A percentile compares a stretch with the other conserved stretches of the same genome.
phyloP scores from a whole-genome alignment of 495 filamentous ascomycete genomes.

The Penicillium arizonense region DNA sequence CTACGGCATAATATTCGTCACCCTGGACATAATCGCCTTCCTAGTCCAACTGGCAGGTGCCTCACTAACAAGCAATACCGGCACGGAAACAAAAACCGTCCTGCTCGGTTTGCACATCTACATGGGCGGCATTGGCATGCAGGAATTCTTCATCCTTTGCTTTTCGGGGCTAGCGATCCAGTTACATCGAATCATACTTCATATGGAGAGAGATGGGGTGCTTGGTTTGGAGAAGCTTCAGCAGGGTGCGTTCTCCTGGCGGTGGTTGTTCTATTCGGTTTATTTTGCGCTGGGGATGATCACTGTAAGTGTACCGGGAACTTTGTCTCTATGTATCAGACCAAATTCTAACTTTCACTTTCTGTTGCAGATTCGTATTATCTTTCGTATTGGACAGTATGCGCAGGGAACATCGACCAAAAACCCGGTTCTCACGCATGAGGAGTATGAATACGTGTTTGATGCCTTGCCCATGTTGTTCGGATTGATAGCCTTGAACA shows the following conservation, averaged over 20 bases:
- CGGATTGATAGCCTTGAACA: slow-evolving; percentile 42
- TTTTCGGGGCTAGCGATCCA: slow-evolving; percentile 47
- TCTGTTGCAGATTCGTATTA: slow-evolving; percentile 31
- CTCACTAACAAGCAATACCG: slow-evolving; percentile 14
- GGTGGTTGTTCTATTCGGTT: slow-evolving; percentile 43
- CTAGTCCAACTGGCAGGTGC: slow-evolving; percentile 60
- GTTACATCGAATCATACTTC: slow-evolving; percentile 43
- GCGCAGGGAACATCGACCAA: slow-evolving; percentile 29
- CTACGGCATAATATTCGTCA: slow-evolving; percentile 53
- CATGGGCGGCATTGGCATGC: slow-evolving; percentile 55
- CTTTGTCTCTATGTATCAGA: slow-evolving; percentile 14
- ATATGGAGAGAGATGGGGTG: slow-evolving; percentile 39
- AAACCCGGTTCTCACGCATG: slow-evolving; percentile 49
- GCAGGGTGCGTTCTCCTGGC: slow-evolving; percentile 30
- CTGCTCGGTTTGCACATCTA: slow-evolving; percentile 51
- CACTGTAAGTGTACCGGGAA: slow-evolving; percentile 40
- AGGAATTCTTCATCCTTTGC: slow-evolving; percentile 56
- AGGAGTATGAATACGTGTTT: slow-evolving; percentile 53
- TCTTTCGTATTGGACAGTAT: slow-evolving; percentile 60
- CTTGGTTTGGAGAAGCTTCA: slow-evolving; percentile 16
- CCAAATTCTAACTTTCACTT: neutral
- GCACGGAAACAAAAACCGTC: slow-evolving; percentile 13
- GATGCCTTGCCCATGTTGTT: slow-evolving; percentile 60
- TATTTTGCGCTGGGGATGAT: slow-evolving; percentile 53
- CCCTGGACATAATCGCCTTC: slow-evolving; percentile 61